Conservation (phyloP, 305 asterid genomes). For the Galium porrigens region DNA sequence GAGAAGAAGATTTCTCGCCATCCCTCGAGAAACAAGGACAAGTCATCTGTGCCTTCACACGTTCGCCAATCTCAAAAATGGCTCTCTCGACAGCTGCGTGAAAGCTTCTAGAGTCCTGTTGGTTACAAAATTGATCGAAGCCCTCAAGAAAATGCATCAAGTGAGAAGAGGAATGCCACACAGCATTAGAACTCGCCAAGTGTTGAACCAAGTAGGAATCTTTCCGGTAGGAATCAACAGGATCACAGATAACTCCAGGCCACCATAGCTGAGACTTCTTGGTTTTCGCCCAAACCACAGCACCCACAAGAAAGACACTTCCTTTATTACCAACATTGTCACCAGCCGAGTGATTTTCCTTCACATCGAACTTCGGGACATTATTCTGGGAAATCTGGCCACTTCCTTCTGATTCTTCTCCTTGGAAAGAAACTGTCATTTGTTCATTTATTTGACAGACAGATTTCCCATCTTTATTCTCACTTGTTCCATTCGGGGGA, state of each 20-base stretch:
- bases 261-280: conserved; percentile 51
- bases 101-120: conserved; percentile 33
- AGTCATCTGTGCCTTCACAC: conserved; percentile 42
- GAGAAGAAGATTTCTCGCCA: conserved; percentile 17
- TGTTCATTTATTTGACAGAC: neutral
- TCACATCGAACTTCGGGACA: conserved; percentile 5
- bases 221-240: conserved; percentile 23
- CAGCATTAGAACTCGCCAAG: conserved; percentile 33
- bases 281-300: conserved; percentile 62
- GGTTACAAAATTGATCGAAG: conserved; percentile 37
- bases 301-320: conserved; percentile 33
- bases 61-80: conserved; percentile 39
- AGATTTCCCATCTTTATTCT: conserved; percentile 16
- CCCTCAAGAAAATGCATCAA: conserved; percentile 52
- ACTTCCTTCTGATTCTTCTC: conserved; percentile 2
- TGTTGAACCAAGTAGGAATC: conserved; percentile 34
- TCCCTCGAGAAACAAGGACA: conserved; percentile 50
- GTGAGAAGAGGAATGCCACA: conserved; percentile 37
- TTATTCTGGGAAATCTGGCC: conserved; percentile 7
- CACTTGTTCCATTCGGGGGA: conserved; percentile 30
- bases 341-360: conserved; percentile 6
- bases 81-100: conserved; percentile 52
- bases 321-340: conserved; percentile 14
- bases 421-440: conserved; percentile 6
- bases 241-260: conserved; percentile 59